These are phyloP conservation scores for Ceratobasidium sp. DNA, from an alignment of 1,284 basidiomycete species.

Conservation along the genomic window DNA sequence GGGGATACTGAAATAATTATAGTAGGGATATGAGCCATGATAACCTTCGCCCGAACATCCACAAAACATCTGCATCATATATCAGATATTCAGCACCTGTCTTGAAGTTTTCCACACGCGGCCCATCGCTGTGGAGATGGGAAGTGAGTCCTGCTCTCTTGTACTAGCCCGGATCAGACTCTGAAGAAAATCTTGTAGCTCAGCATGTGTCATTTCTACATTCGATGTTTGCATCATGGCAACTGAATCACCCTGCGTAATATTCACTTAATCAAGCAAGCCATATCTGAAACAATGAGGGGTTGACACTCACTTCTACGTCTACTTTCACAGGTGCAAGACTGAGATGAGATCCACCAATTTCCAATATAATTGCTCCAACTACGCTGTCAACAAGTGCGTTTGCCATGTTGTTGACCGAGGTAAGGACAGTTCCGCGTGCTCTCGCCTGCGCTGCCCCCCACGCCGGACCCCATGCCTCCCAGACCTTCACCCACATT, in stretches of 20 bases:
- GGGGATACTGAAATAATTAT: no score
- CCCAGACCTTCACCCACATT: constrained; percentile 22
- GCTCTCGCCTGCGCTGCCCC: neutral
- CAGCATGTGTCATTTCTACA: neutral
- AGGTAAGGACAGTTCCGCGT: neutral
- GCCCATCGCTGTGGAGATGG: neutral
- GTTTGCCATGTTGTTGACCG: neutral
- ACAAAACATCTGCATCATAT: no score
- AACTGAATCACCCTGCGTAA: no score
- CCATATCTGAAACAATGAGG: no score
- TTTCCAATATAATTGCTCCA: neutral
- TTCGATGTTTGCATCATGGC: neutral
- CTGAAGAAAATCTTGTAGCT: neutral
- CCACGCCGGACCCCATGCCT: constrained; percentile 8
- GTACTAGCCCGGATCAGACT: neutral
- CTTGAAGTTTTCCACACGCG: neutral
- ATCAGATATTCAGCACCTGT: no score
- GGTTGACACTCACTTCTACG: neutral
- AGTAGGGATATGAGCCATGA: no score
- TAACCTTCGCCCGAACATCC: no score
- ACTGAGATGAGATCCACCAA: no score
- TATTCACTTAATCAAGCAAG: no score
- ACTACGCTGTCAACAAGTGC: neutral
- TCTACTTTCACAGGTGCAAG: neutral
- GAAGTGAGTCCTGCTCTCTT: neutral